These are phyloP conservation scores for Xylaria sp. DNA, from an alignment of 495 filamentous ascomycete species.

Conservation along the genomic window DNA sequence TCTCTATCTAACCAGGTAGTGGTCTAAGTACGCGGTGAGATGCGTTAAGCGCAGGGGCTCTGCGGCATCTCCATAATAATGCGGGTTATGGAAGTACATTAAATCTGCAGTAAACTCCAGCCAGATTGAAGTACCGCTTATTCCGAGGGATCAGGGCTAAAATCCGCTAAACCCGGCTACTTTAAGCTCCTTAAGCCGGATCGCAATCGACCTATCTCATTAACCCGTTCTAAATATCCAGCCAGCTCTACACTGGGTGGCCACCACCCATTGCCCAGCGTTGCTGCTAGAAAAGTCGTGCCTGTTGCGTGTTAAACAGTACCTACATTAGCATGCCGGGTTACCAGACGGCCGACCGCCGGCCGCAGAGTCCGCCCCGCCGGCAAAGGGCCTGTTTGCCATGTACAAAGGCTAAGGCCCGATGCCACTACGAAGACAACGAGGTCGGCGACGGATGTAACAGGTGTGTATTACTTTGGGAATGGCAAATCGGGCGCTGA, in stretches of 20 bases:
- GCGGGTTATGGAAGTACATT: conserved; percentile 3
- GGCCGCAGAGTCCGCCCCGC: conserved; percentile 39
- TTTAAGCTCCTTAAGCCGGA: neutral
- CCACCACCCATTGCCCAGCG: neutral
- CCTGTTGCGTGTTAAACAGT: too few relatives aligned
- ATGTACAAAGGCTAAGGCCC: conserved; percentile 45
- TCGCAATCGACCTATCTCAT: neutral
- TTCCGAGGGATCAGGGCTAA: conserved; percentile 22
- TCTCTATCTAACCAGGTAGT: too few relatives aligned
- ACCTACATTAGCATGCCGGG: conserved; percentile 5
- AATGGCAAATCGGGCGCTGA: conserved; percentile 6
- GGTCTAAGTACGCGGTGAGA: too few relatives aligned
- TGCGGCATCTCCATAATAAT: neutral
- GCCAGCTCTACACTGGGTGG: neutral
- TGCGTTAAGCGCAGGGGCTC: neutral
- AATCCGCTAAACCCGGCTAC: conserved; percentile 19
- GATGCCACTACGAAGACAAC: conserved; percentile 41
- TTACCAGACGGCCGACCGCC: conserved; percentile 19
- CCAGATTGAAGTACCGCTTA: neutral
- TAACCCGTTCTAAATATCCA: neutral
- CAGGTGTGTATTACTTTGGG: conserved; percentile 30
- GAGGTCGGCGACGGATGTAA: conserved; percentile 38
- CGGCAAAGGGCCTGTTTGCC: conserved; percentile 44
- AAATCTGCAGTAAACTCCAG: neutral
- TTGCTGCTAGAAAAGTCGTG: neutral